A percentile compares a stretch with the other conserved stretches of the same genome.
Evolutionary conservation across 257 asterid genomes (phyloP).

Genomic region (Solanum clarkiae): DNA sequence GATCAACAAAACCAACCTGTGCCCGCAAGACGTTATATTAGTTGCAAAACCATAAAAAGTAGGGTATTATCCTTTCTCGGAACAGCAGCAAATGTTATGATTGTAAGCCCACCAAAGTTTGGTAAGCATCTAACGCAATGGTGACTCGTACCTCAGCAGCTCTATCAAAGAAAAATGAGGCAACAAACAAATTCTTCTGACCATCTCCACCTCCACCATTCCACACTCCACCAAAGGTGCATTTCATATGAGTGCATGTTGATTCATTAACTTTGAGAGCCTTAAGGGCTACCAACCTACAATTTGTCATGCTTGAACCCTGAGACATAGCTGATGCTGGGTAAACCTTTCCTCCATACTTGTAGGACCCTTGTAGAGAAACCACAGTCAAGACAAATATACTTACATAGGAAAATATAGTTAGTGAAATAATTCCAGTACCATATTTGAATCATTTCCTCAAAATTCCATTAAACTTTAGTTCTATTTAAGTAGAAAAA

Average conservation of each 20-base stretch:
- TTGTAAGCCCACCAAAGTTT: background rate
- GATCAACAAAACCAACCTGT: slow-evolving; percentile 73
- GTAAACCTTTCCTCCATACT: slow-evolving; percentile 53
- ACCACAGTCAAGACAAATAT: background rate
- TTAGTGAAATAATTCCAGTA: background rate
- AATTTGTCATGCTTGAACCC: slow-evolving; percentile 62
- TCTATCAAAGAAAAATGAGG: slow-evolving; percentile 92
- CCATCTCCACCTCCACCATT: slow-evolving; percentile 99
- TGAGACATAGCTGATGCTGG: slow-evolving; percentile 54
- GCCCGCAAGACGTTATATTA: background rate
- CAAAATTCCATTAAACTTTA: background rate
- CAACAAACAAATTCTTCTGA: slow-evolving; percentile 84
- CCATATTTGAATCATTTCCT: background rate
- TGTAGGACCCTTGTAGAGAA: slow-evolving; percentile 52
- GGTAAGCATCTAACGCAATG: background rate
- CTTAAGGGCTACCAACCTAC: slow-evolving; percentile 56
- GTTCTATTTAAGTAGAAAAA: background rate
- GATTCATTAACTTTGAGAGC: slow-evolving; percentile 81
- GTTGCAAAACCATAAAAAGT: background rate
- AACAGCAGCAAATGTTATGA: background rate
- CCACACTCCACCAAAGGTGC: slow-evolving; percentile 97
- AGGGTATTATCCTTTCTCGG: background rate
- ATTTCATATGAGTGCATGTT: slow-evolving; percentile 86
- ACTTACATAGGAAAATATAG: background rate
- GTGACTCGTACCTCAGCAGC: slow-evolving; percentile 71